A percentile compares a stretch with the other conserved stretches of the same genome.
Conservation (phyloP, 2,329 filamentous ascomycete species). For the Trichoderma pleuroti region DNA sequence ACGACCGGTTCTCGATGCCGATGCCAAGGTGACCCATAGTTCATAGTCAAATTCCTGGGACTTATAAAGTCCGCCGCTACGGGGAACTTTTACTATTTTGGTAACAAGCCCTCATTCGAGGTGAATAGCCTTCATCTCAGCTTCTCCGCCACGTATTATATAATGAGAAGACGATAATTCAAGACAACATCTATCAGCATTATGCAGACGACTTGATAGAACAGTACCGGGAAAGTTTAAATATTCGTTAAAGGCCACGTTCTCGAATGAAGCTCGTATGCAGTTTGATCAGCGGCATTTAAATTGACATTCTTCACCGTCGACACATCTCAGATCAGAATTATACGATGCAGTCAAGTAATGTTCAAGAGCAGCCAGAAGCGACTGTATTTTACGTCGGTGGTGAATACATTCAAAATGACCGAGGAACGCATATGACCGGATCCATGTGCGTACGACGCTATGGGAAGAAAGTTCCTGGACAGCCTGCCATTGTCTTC, state of each 20-base stretch:
- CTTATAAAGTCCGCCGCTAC: not conserved
- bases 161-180: not conserved
- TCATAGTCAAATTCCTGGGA: not conserved
- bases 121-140: not conserved
- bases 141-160: not conserved
- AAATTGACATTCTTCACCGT: not conserved
- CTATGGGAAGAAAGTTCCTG: not conserved
- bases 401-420: not conserved
- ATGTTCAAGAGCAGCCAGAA: not conserved
- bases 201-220: not conserved
- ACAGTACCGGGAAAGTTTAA: not conserved
- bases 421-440: not conserved
- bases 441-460: not conserved
- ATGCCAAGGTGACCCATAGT: not conserved
- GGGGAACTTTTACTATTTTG: not conserved
- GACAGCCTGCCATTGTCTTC: not conserved
- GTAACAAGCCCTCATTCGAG: not conserved
- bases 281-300: not conserved
- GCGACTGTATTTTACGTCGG: not conserved
- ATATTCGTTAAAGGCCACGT: not conserved
- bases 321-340: not conserved
- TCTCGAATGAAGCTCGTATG: not conserved
- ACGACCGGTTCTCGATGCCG: not conserved
- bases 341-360: not conserved
- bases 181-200: not conserved